Evolutionary conservation across 148 eudicot species (phyloP), one percentile per base, ranked within the genome.

Genomic region (Spergularia bocconei): DNA sequence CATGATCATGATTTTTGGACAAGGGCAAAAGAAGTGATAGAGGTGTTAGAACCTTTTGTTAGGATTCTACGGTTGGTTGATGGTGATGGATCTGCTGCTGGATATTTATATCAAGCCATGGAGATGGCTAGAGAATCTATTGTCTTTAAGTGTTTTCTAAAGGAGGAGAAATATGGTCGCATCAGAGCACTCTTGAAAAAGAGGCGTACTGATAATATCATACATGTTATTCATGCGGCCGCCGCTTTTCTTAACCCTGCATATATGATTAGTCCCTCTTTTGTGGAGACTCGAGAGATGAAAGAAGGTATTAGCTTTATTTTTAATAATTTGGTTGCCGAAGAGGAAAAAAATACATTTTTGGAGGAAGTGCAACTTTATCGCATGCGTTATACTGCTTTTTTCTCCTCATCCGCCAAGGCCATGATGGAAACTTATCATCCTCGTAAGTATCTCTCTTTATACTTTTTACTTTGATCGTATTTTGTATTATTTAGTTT

Each of bases 291-390:
- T 44, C 10, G 48, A 9, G 48, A 44, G 48, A 44, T 44, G 48
- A 44, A 44, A 9, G 0, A 3, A 44, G 8, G 48, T 6, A 5
- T 44, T 44, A 51, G 13, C 48, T 25, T 4, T 69, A 19, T 69
- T 17, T n/a, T 8, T 69, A 36, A 48, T 6, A 7, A 47, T 69
- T 7, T 69, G 6, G 55, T 47, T 47, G 13, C 29, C 23, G 5
- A 69, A 0, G 33, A 19, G 9, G 60, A 52, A 13, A 53, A 54
- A 53, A 1, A 16, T 13, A 6, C 11, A 4, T 68, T 68, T 48
- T n/a, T 68, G 29, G 16, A 68, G 36, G 33, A 68, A 20, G 38
- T 48, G 25, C 71, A 68, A 21, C 56, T 68, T 70, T 70, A 70
- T 33, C 13, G 47, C 21, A 70, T 70, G 61, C 0, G 25, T 6